Evolutionary conservation across 768 basidiomycete genomes (phyloP), one percentile per base, ranked within the genome.

Genomic region (Lactarius trivialis): DNA sequence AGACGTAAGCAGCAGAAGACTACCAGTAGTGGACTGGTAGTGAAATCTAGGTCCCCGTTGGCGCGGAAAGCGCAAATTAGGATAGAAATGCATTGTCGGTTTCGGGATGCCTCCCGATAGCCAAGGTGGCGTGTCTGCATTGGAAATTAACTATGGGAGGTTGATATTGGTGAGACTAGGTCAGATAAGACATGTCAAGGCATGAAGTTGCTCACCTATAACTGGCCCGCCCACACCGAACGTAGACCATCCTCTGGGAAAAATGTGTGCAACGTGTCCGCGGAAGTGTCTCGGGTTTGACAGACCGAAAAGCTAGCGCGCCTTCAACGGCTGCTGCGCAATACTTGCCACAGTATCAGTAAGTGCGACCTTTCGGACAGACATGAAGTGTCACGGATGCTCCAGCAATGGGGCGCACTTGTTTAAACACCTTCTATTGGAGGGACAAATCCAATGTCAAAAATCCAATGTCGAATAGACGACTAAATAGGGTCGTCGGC

Each of bases 71-170:
- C 8, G 48, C 30, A 41, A 37, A 24, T 37, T 24, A 36, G 54
- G 28, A 51, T 56, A 48, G n/a, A 34, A 33, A 43, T 43, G 41
- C 15, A 12, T 36, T 11, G 48, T 49, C 48, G 36, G 48, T 33
- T 51, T 26, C 49, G 45, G n/a, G 37, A 51, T 26, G 3, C 48
- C 41, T 34, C 33, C 60, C 60, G 37, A 56, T 61, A 36, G 36
- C 12, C 36, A 36, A 36, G 1, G 12, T 33, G 32, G 52, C 39
- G 5, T 19, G 26, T 39, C 33, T 55, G 7, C 21, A 33, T 61
- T 39, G 48, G 37, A 56, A 54, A 56, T 56, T 41, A 11, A 48
- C 55, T 2, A 12, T 2, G 28, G 48, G 26, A 7, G 28, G 33
- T 28, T 33, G 24, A 26, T 39, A 6, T 14, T n/a, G 8, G 28